Evolutionary conservation across 1,284 basidiomycete species (phyloP), one percentile per base, ranked within the genome.

Genomic region (Vanrija sp.): DNA sequence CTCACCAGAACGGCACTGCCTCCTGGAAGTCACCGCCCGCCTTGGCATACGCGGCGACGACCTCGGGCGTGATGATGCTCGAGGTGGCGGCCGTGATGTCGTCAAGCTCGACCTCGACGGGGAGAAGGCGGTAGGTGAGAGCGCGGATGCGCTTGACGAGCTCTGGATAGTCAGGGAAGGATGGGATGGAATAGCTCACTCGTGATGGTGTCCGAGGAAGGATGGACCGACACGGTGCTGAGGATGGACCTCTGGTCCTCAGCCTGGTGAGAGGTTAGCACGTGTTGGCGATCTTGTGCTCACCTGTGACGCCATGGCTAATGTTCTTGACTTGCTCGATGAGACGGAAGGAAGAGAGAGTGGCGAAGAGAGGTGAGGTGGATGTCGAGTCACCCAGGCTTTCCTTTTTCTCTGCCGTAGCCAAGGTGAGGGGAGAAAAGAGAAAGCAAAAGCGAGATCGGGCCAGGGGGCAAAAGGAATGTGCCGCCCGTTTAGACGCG

Each of bases 61-160:
- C 78, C 19, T 69, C 70, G 3, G 75, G 75, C 1, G 75, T 74
- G 57, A 78, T 72, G 60, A 77, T 73, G 46, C 68, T 68, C 39
- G 68, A 71, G 0, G 75, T 76, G 0, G 75, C 63, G 46, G 69
- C 69, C 10, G 71, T 67, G 45, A 76, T 71, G 18, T 66, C 61
- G 19, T 64, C 61, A 0, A 71, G 35, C 47, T 75, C 72, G 18
- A 76, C 75, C 54, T 95, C 84, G 18, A 92, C 81, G 4, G 93
- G 93, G 1, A 97, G 79, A 6, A 97, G 79, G 49, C 79, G 82
- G 52, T 87, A 75, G 0, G 87, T 87, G 62, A 97, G 78, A 0
- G 87, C 84, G 44, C 88, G 82, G 47, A 95, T 78, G 38, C 92
- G 84, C 61, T 82, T 86, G 38, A 94, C 82, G 44, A 97, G 62